Evolutionary conservation across 768 basidiomycete species (phyloP).

Genomic region (Psilocybe tampanensis): DNA sequence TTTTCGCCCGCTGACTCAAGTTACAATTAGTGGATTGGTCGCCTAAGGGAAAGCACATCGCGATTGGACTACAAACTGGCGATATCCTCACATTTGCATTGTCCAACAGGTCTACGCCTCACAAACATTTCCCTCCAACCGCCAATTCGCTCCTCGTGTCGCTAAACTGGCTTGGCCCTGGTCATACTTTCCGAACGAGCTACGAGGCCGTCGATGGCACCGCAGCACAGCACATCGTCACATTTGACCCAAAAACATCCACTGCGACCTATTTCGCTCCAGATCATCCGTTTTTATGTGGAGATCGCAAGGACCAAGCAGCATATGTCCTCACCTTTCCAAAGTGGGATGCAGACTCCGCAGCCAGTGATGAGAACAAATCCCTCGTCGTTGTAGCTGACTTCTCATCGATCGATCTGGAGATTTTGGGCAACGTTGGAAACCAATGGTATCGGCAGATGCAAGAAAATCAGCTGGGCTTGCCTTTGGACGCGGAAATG

Average conservation of each 20-base stretch:
- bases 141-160: constrained; percentile 50
- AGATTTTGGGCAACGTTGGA: constrained; percentile 43
- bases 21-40: constrained; percentile 74
- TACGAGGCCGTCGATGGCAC: constrained; percentile 48
- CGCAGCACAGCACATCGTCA: constrained; percentile 46
- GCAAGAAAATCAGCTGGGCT: constrained; percentile 53
- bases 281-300: constrained; percentile 41
- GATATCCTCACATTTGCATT: constrained; percentile 72
- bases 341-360: constrained; percentile 47
- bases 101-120: constrained; percentile 50
- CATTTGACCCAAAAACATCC: constrained; percentile 43
- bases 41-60: constrained; percentile 84
- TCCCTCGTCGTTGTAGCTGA: constrained; percentile 50
- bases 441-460: constrained; percentile 51
- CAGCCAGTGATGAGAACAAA: constrained; percentile 37
- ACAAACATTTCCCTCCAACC: constrained; percentile 66
- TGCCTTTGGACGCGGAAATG: constrained; percentile 69
- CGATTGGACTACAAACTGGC: constrained; percentile 70
- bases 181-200: constrained; percentile 66
- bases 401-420: constrained; percentile 47
- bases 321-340: constrained; percentile 40
- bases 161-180: constrained; percentile 67
- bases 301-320: constrained; percentile 40
- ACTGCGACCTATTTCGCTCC: constrained; percentile 40
- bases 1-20: constrained; percentile 6